These are phyloP conservation scores for Chlamydomonas sphaeroides DNA, from an alignment of 139 green algal species.

Conservation along the genomic window DNA sequence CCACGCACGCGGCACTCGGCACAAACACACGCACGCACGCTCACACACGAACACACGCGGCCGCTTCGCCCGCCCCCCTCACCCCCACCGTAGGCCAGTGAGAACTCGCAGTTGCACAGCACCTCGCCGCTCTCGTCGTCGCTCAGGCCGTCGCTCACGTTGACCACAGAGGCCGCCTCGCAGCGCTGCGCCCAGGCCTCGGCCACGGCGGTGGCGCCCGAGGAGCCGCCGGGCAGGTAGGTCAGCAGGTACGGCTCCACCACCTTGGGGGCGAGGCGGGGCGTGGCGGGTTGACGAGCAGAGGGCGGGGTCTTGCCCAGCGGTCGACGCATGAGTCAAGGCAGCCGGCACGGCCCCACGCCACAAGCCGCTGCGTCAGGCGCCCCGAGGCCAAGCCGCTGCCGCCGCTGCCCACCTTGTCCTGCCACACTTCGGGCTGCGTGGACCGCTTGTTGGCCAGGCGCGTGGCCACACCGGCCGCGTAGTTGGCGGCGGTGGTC, in stretches of 20 bases:
- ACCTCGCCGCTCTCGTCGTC: slow-evolving; percentile 83
- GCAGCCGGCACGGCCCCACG: no score
- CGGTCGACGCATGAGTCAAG: no score
- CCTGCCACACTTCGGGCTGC: slow-evolving; percentile 45
- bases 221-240: slow-evolving; percentile 37
- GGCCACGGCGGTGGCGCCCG: slow-evolving; percentile 43
- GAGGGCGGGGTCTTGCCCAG: no score
- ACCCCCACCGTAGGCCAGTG: slow-evolving; percentile 82
- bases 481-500: slow-evolving; percentile 26
- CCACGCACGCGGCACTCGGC: no score
- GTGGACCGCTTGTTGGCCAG: slow-evolving; percentile 46
- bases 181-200: slow-evolving; percentile 2
- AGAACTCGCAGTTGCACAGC: slow-evolving; percentile 91
- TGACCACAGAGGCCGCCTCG: slow-evolving; percentile 28
- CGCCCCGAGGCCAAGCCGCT: no score
- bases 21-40: no score
- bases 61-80: slow-evolving; percentile 7
- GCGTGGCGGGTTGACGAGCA: no score
- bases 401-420: slow-evolving; percentile 4
- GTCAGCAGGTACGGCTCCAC: slow-evolving; percentile 72
- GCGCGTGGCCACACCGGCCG: slow-evolving; percentile 34
- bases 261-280: no score
- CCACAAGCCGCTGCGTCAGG: no score
- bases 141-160: slow-evolving; percentile 42
- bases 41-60: no score